A percentile compares a stretch with the other conserved stretches of the same genome.
phyloP scores from a whole-genome alignment of 1,284 basidiomycete species.

The Wolfiporia cocos region DNA sequence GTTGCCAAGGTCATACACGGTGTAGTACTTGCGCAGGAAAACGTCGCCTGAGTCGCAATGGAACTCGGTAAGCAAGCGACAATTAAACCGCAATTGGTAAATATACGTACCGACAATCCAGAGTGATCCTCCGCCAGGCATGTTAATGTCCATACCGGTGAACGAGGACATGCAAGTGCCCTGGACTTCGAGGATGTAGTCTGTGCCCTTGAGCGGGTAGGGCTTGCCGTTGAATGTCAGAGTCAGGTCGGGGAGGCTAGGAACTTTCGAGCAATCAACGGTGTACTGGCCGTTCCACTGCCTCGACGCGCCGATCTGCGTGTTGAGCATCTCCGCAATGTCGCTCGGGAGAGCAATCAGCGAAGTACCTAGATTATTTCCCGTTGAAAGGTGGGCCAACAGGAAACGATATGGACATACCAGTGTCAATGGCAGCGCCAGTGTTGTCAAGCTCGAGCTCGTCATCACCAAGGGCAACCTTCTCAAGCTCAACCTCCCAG shows the following conservation, averaged over 20 bases:
- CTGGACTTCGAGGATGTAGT: slow-evolving; percentile 86
- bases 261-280: slow-evolving; percentile 84
- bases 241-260: slow-evolving; percentile 79
- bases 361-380: slow-evolving; percentile 72
- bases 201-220: slow-evolving; percentile 77
- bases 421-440: slow-evolving; percentile 96
- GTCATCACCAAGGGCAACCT: slow-evolving; percentile 82
- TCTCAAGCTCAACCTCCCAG: slow-evolving; percentile 96
- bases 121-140: slow-evolving; percentile 82
- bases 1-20: slow-evolving; percentile 86
- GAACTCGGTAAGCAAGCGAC: no score
- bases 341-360: slow-evolving; percentile 91
- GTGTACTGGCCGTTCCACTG: slow-evolving; percentile 95
- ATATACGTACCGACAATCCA: slow-evolving; percentile 85
- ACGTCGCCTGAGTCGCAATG: slow-evolving; percentile 53
- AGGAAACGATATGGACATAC: slow-evolving; percentile 29
- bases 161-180: slow-evolving; percentile 95
- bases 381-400: neutral
- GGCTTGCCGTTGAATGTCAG: slow-evolving; percentile 81
- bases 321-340: slow-evolving; percentile 97
- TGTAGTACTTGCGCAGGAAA: slow-evolving; percentile 89
- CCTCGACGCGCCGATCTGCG: slow-evolving; percentile 89
- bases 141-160: slow-evolving; percentile 87
- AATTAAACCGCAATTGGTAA: no score
- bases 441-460: slow-evolving; percentile 84